These are phyloP conservation scores for Tuber umbilicatum DNA, from an alignment of 495 filamentous ascomycete species.

Conservation along the genomic window DNA sequence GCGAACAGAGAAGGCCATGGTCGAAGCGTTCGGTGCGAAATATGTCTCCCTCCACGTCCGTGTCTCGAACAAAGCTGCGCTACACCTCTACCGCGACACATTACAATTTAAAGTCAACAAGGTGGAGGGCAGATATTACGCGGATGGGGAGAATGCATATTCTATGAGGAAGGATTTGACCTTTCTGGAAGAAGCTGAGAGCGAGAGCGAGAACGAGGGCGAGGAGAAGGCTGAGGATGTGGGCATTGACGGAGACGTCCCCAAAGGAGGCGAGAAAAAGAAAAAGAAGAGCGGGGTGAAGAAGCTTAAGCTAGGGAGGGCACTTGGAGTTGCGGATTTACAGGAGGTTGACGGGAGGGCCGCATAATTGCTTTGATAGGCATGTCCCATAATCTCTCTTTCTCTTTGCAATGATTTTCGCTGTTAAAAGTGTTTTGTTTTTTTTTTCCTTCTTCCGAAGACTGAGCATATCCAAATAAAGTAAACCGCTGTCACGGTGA, in stretches of 20 bases:
- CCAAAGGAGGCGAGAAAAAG: conserved; percentile 45
- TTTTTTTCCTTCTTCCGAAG: not conserved
- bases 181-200: conserved; percentile 50
- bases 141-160: conserved; percentile 94
- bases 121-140: conserved; percentile 91
- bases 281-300: conserved; percentile 41
- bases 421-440: not conserved
- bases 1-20: conserved; percentile 80
- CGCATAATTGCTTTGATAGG: conserved; percentile 32
- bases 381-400: conserved; percentile 26
- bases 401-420: not conserved
- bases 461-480: not conserved
- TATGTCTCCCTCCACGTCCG: conserved; percentile 96
- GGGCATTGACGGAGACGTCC: conserved; percentile 52
- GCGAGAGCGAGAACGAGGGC: conserved; percentile 44
- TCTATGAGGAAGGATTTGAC: conserved; percentile 82
- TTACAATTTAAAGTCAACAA: conserved; percentile 86
- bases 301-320: conserved; percentile 75
- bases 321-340: conserved; percentile 74
- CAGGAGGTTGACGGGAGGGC: conserved; percentile 68
- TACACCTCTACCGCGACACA: conserved; percentile 87
- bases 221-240: conserved; percentile 45
- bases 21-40: conserved; percentile 79
- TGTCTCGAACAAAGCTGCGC: conserved; percentile 81
- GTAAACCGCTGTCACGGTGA: not conserved